These are phyloP conservation scores for Pythium utonaiense DNA, from an alignment of 352 stramenopile genomes.

Conservation along the genomic window DNA sequence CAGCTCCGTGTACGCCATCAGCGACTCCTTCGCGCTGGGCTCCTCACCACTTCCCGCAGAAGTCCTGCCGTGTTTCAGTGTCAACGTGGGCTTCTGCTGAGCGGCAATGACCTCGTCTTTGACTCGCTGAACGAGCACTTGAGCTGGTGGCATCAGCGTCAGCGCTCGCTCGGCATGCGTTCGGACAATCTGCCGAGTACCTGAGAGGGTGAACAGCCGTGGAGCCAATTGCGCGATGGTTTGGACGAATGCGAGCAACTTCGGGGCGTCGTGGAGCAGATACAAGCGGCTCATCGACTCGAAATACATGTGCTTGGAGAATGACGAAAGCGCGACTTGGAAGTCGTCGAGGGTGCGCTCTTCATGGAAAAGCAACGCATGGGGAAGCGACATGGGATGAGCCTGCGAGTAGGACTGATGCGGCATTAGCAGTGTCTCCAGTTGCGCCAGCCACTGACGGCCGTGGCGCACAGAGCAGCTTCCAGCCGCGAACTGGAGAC, in stretches of 20 bases:
- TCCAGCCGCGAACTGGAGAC: conserved; percentile 69
- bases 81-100: neutral
- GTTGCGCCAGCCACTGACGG: conserved; percentile 60
- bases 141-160: conserved; percentile 50
- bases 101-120: neutral
- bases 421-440: conserved; percentile 61
- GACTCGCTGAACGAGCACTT: conserved; percentile 42
- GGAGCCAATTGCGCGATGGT: conserved; percentile 60
- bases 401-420: neutral
- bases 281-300: conserved; percentile 81
- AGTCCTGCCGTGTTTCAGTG: neutral
- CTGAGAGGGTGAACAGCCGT: conserved; percentile 62
- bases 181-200: conserved; percentile 32
- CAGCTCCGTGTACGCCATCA: conserved; percentile 63
- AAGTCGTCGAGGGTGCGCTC: conserved; percentile 72
- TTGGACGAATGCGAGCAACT: conserved; percentile 55
- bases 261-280: conserved; percentile 56
- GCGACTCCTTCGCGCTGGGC: conserved; percentile 24
- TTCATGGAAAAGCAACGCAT: conserved; percentile 79
- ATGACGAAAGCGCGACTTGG: conserved; percentile 60
- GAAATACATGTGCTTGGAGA: conserved; percentile 87
- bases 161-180: conserved; percentile 70
- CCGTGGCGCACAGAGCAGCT: conserved; percentile 53
- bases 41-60: neutral
- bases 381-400: conserved; percentile 26